Base-by-base conservation (phyloP, 2,329 filamentous ascomycete species). In the Neofusicoccum kwambonambiense region DNA sequence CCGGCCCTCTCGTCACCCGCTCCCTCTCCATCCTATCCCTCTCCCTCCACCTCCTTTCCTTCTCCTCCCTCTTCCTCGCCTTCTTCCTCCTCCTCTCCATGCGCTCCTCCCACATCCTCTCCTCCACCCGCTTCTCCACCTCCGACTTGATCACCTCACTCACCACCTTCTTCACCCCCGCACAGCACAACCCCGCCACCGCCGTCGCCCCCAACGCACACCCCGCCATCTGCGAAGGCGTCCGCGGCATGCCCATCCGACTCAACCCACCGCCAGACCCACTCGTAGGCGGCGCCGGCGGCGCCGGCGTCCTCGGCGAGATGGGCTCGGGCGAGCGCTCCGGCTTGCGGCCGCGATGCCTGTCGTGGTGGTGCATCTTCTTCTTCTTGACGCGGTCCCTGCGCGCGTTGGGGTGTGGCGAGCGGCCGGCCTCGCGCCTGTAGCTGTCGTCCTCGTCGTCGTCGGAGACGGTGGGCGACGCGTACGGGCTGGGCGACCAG, bases 111-210 rank as follows among this genome's bases (percentile, higher is more conserved):
- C 15, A 19, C 39, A 58, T 19, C 22, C 54, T 44, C 13, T 58
- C 54, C 27, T 58, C 35, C 22, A 58, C 54, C 39, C 45, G 39
- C 27, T 45, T 58, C 22, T 58, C 54, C 15, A 58, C 54, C 27
- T 58, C 54, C 54, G 39, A 44, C 27, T 44, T 58, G 15, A 58
- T 45, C 19, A 35, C 54, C 13, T 58, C 35, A 8, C 19, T 19
- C 8, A 58, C 54, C n/a, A 45, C 54, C 19, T 34, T 45, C 41
- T 58, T 58, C n/a, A 58, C 54, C 2, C 54, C 39, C 22, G 54
- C 41, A 12, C 39, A 39, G 12, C 54, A 58, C 39, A 58, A 11
- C 9, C 54, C 54, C 27, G 45, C 39, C 19, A 41, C 54, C 13
- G 39, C 39, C n/a, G 41, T 41, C 11, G 27, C 27, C 27, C 54